These are phyloP conservation scores for Globisporangium alternatum DNA, from an alignment of 352 stramenopile species.

Conservation along the genomic window DNA sequence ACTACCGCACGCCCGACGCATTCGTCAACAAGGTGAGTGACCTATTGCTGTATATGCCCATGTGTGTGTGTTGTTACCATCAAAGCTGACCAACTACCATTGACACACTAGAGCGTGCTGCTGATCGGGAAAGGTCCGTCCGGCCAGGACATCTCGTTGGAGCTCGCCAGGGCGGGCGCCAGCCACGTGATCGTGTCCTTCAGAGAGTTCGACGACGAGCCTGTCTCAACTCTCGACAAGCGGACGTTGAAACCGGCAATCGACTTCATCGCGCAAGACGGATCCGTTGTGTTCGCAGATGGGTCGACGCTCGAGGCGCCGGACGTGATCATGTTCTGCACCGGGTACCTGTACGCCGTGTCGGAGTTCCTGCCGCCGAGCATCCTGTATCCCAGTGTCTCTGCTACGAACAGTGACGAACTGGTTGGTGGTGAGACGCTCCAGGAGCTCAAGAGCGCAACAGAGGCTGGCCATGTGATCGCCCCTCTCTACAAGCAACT, in stretches of 20 bases:
- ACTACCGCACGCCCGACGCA: slow-evolving; percentile 43
- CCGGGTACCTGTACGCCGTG: slow-evolving; percentile 67
- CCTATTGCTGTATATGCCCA: not conserved
- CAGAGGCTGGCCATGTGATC: slow-evolving; percentile 32
- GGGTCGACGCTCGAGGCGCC: slow-evolving; percentile 38
- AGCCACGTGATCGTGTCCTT: slow-evolving; percentile 60
- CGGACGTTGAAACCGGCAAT: slow-evolving; percentile 62
- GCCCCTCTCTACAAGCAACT: slow-evolving; percentile 77
- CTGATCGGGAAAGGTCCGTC: slow-evolving; percentile 68
- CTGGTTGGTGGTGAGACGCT: slow-evolving; percentile 21
- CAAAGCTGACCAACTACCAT: not conserved
- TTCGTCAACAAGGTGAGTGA: slow-evolving; percentile 40
- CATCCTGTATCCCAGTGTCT: slow-evolving; percentile 42
- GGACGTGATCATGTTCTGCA: slow-evolving; percentile 81
- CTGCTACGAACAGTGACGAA: not conserved
- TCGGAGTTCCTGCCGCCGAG: slow-evolving; percentile 42
- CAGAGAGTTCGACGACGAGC: slow-evolving; percentile 32
- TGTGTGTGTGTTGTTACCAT: not conserved
- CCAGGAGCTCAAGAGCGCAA: slow-evolving; percentile 32
- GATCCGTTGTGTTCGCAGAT: slow-evolving; percentile 56
- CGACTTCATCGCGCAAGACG: slow-evolving; percentile 42
- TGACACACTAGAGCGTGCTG: slow-evolving; percentile 39
- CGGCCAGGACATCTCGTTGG: slow-evolving; percentile 76
- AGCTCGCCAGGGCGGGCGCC: slow-evolving; percentile 42
- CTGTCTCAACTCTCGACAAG: slow-evolving; percentile 24